Conservation (phyloP, 441 rosid genomes). For the Croton laevigatus region DNA sequence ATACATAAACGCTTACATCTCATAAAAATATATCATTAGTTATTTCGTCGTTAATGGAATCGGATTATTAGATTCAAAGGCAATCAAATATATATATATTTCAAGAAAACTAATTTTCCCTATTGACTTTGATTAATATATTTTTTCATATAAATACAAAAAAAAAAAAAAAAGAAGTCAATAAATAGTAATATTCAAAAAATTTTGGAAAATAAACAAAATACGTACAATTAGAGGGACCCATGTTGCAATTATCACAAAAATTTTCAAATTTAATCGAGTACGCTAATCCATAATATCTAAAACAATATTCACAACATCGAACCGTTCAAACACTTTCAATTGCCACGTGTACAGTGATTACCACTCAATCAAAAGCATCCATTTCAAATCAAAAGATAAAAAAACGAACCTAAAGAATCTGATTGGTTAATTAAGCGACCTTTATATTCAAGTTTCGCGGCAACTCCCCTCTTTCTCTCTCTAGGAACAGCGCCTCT, state of each 20-base stretch:
- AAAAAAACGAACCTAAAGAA: constrained; percentile 16
- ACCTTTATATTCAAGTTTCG: constrained; percentile 94
- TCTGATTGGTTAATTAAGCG: constrained; percentile 39
- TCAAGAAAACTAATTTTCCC: too few relatives aligned
- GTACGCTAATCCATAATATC: not conserved
- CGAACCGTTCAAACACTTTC: not conserved
- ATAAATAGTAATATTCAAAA: not conserved
- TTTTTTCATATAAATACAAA: too few relatives aligned
- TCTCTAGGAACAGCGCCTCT: constrained; percentile 21
- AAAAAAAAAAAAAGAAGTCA: too few relatives aligned
- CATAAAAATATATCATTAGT: too few relatives aligned
- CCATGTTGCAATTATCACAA: not conserved
- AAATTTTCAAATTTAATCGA: constrained; percentile 30
- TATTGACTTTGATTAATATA: too few relatives aligned
- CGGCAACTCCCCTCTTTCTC: constrained; percentile 62
- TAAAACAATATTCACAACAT: constrained; percentile 14
- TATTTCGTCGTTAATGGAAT: too few relatives aligned
- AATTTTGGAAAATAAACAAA: not conserved
- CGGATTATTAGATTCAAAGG: too few relatives aligned
- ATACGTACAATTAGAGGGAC: not conserved
- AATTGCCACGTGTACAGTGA: constrained; percentile 28
- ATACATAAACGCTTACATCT: too few relatives aligned
- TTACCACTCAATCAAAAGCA: constrained; percentile 13
- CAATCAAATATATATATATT: too few relatives aligned
- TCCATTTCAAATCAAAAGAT: not conserved